Evolutionary conservation across 805 yeast species (phyloP).

Genomic region (Candida berthetii): DNA sequence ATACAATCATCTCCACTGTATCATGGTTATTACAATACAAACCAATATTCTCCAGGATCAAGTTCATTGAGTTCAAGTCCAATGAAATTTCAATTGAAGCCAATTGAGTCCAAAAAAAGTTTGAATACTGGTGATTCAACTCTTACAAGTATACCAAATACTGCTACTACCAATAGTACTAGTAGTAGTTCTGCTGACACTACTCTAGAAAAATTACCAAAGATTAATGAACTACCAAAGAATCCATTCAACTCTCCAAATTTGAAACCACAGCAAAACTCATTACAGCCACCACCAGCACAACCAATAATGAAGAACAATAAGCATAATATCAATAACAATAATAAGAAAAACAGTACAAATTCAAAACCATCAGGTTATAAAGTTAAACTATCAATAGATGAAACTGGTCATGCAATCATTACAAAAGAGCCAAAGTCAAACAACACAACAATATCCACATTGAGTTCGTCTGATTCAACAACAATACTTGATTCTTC

Average conservation of each 20-base stretch:
- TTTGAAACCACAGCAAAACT: conserved; percentile 1
- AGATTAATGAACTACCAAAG: conserved; percentile 8
- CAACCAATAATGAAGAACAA: background rate
- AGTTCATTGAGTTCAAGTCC: conserved; percentile 15
- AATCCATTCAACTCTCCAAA: conserved; percentile 17
- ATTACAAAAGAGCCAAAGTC: conserved; percentile 6
- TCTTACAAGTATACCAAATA: background rate
- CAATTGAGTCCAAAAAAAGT: conserved; percentile 11
- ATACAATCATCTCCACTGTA: conserved; percentile 23
- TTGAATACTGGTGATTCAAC: background rate
- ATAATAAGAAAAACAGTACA: background rate
- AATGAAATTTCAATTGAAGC: conserved; percentile 17
- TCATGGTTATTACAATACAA: conserved; percentile 18
- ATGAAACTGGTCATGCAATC: conserved; percentile 20
- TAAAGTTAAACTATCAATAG: conserved; percentile 13
- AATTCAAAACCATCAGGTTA: conserved; percentile 3
- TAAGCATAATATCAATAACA: background rate
- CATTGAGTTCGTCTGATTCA: background rate
- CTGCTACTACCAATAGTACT: background rate
- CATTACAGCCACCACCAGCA: no score
- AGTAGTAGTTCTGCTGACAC: background rate
- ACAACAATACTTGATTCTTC: background rate
- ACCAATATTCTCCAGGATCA: conserved; percentile 15
- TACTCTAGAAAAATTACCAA: background rate
- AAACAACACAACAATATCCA: conserved; percentile 2